phyloP scores from a whole-genome alignment of 371 early-diverging fungal genomes.

The Vairimorpha apis region DNA sequence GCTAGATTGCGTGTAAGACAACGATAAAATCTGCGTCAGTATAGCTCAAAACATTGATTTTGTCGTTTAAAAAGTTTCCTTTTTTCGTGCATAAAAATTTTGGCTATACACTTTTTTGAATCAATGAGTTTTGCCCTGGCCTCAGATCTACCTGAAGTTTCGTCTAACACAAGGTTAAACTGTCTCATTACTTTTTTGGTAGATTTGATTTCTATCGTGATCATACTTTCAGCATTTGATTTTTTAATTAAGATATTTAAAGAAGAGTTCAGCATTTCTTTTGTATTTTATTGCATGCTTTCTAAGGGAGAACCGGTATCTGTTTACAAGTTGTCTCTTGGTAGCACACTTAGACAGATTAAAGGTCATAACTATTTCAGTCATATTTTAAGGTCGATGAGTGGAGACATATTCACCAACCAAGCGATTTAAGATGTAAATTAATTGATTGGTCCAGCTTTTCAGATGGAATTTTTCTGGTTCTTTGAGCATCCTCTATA shows the following conservation, averaged over 20 bases:
- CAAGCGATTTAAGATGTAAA: not conserved
- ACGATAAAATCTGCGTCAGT: not conserved
- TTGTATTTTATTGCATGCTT: not conserved
- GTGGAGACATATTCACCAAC: not conserved
- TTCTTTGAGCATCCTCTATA: not conserved
- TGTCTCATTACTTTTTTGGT: not conserved
- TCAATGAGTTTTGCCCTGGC: not conserved
- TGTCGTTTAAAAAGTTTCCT: not conserved
- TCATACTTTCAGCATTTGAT: too few relatives aligned
- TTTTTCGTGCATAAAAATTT: not conserved
- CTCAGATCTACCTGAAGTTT: not conserved
- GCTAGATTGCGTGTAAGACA: not conserved
- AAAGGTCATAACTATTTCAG: not conserved
- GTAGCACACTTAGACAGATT: not conserved
- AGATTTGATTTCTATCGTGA: too few relatives aligned
- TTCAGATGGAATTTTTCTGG: not conserved
- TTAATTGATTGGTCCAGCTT: too few relatives aligned
- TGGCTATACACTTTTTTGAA: not conserved
- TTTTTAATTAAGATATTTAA: too few relatives aligned
- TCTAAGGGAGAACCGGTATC: not conserved
- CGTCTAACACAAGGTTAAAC: not conserved
- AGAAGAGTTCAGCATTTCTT: too few relatives aligned
- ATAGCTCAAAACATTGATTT: not conserved
- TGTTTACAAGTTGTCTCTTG: not conserved
- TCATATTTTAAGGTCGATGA: not conserved